Base-by-base conservation (phyloP, 2,329 filamentous ascomycete genomes). In the Paecilomyces dactylethromorphus region DNA sequence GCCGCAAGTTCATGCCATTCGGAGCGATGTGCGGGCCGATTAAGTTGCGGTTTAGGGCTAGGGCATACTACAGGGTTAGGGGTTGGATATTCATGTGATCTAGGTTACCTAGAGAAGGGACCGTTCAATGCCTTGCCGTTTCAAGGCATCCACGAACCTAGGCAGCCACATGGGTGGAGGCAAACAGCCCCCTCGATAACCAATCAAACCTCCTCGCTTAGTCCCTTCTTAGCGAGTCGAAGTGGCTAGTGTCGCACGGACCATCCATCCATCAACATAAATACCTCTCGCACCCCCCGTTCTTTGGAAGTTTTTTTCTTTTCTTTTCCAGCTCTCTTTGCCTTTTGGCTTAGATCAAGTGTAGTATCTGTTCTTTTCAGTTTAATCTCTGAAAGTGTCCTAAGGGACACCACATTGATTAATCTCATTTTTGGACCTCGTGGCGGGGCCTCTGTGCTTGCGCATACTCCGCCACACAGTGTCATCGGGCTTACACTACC, bases 311-410 rank as follows among this genome's bases (percentile, higher is more conserved):
- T 72, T 72, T 74, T 72, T 70, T 60, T 60, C 29, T 70, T 76
- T 75, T 76, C 67, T 74, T 76, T 65, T 76, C 69, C 69, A 79
- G 77, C 77, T 80, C 77, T 78, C 75, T 76, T 78, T 78, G 76
- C 79, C 78, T 78, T 82, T 81, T 76, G 77, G 85, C 85, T 90
- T 89, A 91, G 88, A 91, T 91, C 88, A 91, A 90, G 87, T 91
- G 87, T 91, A 91, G 88, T 91, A 91, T 90, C 88, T 91, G 88
- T 92, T 92, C 89, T 92, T 91, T 89, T 91, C 87, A 92, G 89
- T 91, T 92, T 92, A 92, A 92, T 91, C 87, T 89, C 89, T 92
- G 88, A 88, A 90, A 91, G 83, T 82, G 81, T 81, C 82, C 86
- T 84, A 89, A 79, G 81, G 85, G 81, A 80, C 80, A 81, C 81